Conservation (phyloP, 2,329 filamentous ascomycete species). For the Mycogone perniciosa region DNA sequence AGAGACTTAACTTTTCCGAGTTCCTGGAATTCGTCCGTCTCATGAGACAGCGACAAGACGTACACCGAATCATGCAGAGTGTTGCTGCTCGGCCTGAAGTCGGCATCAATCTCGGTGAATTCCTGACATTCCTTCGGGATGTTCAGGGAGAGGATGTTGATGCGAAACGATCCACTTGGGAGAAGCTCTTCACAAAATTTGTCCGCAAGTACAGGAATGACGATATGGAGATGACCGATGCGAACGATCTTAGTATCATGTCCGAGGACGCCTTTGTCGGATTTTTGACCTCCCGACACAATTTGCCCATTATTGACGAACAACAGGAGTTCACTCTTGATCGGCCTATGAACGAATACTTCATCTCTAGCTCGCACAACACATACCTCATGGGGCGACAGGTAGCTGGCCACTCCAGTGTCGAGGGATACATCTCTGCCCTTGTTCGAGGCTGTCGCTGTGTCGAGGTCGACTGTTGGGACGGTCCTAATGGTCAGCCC, state of each 20-base stretch:
- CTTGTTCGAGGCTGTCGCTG: constrained; percentile 87
- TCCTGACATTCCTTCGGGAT: constrained; percentile 66
- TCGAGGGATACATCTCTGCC: constrained; percentile 89
- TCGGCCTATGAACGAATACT: constrained; percentile 90
- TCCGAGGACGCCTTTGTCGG: constrained; percentile 70
- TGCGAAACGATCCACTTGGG: constrained; percentile 59
- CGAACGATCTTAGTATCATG: constrained; percentile 52
- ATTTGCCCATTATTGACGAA: constrained; percentile 58
- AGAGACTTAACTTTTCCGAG: constrained; percentile 67
- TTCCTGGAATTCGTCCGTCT: constrained; percentile 79
- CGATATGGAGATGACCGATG: constrained; percentile 37
- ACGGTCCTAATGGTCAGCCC: constrained; percentile 80
- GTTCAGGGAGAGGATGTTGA: constrained; percentile 73
- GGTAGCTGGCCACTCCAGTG: constrained; percentile 81
- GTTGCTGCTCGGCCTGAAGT: constrained; percentile 51
- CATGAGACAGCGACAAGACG: constrained; percentile 78
- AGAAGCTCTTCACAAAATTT: constrained; percentile 64
- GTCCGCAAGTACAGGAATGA: constrained; percentile 51
- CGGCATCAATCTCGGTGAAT: constrained; percentile 66
- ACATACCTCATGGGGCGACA: constrained; percentile 92
- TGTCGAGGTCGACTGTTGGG: constrained; percentile 97
- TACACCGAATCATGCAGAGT: constrained; percentile 64
- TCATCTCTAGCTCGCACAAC: constrained; percentile 97
- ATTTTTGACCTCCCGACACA: constrained; percentile 69
- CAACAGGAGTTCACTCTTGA: constrained; percentile 62